These are phyloP conservation scores for Sisymbrium irio DNA, from an alignment of 345 rosid genomes.

Conservation along the genomic window DNA sequence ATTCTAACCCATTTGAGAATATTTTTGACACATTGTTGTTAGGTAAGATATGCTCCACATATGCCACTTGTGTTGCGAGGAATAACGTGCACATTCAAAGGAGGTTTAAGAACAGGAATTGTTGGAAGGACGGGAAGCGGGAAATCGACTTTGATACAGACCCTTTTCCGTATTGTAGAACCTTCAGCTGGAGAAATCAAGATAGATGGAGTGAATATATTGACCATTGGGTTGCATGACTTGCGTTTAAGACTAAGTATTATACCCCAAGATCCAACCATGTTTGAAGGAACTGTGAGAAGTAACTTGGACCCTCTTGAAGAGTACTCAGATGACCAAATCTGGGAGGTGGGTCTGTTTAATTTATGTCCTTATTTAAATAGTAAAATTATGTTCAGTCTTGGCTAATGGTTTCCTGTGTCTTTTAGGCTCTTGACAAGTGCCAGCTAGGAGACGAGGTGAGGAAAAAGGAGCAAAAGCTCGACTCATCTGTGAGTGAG, in stretches of 20 bases:
- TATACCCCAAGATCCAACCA: conserved; percentile 91
- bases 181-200: conserved; percentile 62
- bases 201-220: conserved; percentile 70
- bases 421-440: conserved; percentile 73
- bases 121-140: conserved; percentile 96
- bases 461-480: conserved; percentile 68
- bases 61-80: conserved; percentile 84
- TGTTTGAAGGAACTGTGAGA: conserved; percentile 89
- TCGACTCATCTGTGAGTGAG: conserved; percentile 71
- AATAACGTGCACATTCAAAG: conserved; percentile 68
- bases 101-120: conserved; percentile 77
- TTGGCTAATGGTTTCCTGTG: not conserved
- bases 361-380: not conserved
- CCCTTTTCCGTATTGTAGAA: conserved; percentile 80
- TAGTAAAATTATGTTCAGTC: not conserved
- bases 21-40: conserved; percentile 3
- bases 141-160: conserved; percentile 84
- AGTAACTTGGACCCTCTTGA: conserved; percentile 88
- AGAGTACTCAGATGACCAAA: conserved; percentile 73
- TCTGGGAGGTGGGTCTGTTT: conserved; percentile 73
- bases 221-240: conserved; percentile 73
- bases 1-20: too few species aligned
- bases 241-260: conserved; percentile 77
- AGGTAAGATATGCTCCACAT: conserved; percentile 81
- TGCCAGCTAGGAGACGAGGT: conserved; percentile 94